Base-by-base conservation (phyloP, 257 asterid species). In the Nicotiana sylvestris region DNA sequence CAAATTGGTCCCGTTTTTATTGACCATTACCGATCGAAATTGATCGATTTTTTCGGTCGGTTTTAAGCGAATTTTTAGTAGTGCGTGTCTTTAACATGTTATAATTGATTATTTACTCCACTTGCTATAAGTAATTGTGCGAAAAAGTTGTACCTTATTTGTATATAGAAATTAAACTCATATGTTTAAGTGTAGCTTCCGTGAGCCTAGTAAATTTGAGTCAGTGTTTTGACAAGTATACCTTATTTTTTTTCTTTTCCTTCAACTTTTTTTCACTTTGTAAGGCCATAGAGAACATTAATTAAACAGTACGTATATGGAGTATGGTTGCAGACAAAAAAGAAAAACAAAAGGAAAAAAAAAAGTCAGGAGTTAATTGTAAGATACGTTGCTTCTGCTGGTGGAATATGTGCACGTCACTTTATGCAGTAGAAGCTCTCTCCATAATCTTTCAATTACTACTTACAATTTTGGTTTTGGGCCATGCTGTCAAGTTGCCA, bases 331-430 rank as follows among this genome's bases (percentile, higher is more conserved):
- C 33, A 21, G 65, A 58, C 25, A n/a, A 58, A 58, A 58, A 18
- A 57, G 17, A 15, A 56, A 17, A 55, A 4, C 3, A 15, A 2
- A 16, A 15, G 61, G 61, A 16, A 55, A 58, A 55, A 3, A 15
- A 16, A 56, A 18, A 4, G 0, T 5, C 2, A 25, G 33, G 33
- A 13, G 33, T 61, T 35, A 16, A 25, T 65, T 58, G 35, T 25
- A 37, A 25, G 84, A 60, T 82, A 17, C 58, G 76, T 83, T 83
- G 78, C 85, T 83, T 83, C 64, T 25, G 66, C 9, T 64, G 39
- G 60, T 76, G 12, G 53, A 60, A n/a, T 8, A 32, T 39, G 15
- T 18, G 58, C 9, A 13, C 1, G 27, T 78, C 57, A 51, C 83
- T 66, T 37, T 78, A 57, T 76, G 35, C 2, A 66, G 16, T 78